Evolutionary conservation across 768 basidiomycete genomes (phyloP).

Genomic region (Tulasnella sp.): DNA sequence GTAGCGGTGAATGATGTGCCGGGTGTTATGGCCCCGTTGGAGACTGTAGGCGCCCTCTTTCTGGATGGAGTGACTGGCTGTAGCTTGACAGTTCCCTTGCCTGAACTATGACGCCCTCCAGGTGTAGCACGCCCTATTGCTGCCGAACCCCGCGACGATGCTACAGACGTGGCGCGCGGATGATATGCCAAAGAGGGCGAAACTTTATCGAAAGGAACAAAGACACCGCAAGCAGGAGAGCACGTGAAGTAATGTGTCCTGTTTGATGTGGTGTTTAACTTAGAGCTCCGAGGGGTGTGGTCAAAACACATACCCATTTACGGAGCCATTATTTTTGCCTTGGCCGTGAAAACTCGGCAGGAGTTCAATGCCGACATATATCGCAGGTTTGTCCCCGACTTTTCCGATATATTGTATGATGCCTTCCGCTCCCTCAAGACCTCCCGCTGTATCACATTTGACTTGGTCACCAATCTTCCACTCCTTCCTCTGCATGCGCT

Average conservation of each 20-base stretch:
- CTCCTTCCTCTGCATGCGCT: conserved; percentile 10
- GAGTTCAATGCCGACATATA: conserved; percentile 92
- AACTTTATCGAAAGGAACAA: conserved; percentile 74
- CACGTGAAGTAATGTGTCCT: conserved; percentile 82
- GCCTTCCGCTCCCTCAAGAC: conserved; percentile 61
- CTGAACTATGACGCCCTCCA: conserved; percentile 30
- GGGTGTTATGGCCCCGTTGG: conserved; percentile 23
- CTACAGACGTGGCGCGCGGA: conserved; percentile 66
- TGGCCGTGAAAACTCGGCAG: conserved; percentile 75
- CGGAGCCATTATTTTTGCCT: conserved; percentile 92
- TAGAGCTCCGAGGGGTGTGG: conserved; percentile 19
- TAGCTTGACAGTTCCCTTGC: not conserved
- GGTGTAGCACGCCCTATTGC: conserved; percentile 24
- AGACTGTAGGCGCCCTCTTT: not conserved
- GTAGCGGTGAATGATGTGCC: not conserved
- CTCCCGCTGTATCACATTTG: conserved; percentile 60
- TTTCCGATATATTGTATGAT: conserved; percentile 67
- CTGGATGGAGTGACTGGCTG: not conserved
- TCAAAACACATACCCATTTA: conserved; percentile 79
- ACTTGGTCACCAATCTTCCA: conserved; percentile 68
- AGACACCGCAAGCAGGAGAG: conserved; percentile 80
- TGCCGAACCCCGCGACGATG: conserved; percentile 52
- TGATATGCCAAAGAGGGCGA: conserved; percentile 61
- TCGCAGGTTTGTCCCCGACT: conserved; percentile 79
- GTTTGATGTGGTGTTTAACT: not conserved